These are phyloP conservation scores for Coriaria nepalensis DNA, from an alignment of 306 rosid species.

Conservation along the genomic window DNA sequence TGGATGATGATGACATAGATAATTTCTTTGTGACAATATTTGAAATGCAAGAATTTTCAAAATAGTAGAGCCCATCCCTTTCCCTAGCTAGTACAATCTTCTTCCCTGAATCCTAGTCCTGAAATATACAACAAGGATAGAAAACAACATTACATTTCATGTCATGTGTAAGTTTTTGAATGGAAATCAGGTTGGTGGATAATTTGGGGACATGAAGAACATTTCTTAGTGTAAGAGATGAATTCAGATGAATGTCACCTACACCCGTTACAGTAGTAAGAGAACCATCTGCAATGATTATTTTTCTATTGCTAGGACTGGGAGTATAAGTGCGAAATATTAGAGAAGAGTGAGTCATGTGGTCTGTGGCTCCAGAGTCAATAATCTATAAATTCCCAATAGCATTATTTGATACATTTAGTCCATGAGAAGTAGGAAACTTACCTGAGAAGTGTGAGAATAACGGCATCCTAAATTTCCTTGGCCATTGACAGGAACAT, in stretches of 20 bases:
- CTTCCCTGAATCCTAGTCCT: no score
- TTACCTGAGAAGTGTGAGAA: background rate
- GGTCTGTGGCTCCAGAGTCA: background rate
- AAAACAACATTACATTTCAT: no score
- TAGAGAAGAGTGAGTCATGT: background rate
- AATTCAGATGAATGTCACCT: background rate
- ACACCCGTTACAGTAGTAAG: background rate
- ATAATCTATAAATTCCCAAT: background rate
- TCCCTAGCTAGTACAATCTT: no score
- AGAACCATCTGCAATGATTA: background rate
- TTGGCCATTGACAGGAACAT: background rate
- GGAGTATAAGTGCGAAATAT: background rate
- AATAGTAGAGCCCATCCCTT: no score
- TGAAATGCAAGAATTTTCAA: no score
- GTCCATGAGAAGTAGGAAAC: no score
- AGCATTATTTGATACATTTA: no score
- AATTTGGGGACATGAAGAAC: constrained; percentile 1
- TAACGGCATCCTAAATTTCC: background rate
- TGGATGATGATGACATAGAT: no score
- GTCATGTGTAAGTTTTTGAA: background rate
- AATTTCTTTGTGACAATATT: no score
- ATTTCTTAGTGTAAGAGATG: background rate
- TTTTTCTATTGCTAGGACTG: background rate
- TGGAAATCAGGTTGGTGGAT: background rate
- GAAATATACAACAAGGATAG: no score